Evolutionary conservation across 176 grass and related monocot genomes (phyloP), one percentile per base, ranked within the genome.

Genomic region (Stipa capillata): DNA sequence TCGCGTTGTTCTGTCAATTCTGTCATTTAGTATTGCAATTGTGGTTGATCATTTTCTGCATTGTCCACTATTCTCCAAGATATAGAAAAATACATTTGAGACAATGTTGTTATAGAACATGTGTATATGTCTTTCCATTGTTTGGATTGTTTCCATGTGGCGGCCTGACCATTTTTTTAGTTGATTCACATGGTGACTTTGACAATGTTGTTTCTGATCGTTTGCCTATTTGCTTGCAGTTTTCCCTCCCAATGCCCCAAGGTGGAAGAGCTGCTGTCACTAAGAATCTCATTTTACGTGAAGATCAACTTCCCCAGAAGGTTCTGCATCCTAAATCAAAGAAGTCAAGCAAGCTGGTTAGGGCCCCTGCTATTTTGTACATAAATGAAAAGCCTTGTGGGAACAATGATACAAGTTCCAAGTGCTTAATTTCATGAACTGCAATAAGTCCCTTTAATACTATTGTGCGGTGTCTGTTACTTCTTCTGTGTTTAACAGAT

Each of bases 301-400:
- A 99, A 87, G 96, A 99, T 52, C 96, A 99, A 65, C 96, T 99
- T 28, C 96, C 96, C 8, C 90, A 79, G 50, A 99, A 99, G 81
- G 73, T 95, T 87, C 88, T 99, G 45, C 84, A 93, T 78, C 92
- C 96, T 21, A 91, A 87, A 83, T 74, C 41, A 0, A 99, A 59
- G 88, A 99, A 99, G 69, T 43, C 96, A 29, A 81, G 28, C 77
- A 92, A 94, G 42, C 62, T 86, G 96, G 96, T 98, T 78, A 80
- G 68, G 68, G 25, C 65, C 13, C 47, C 43, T 79, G 59, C 56
- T 74, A 64, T 62, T 73, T 36, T 79, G n/a, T 78, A 23, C 14
- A 20, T 66, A 60, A 21, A 39, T 37, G 47, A 6, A 36, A 54
- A 55, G 35, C 28, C 49, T 73, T 11, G 29, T 23, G 0, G 6